Conservation (phyloP, 495 filamentous ascomycete species). For the Xylaria venustula region DNA sequence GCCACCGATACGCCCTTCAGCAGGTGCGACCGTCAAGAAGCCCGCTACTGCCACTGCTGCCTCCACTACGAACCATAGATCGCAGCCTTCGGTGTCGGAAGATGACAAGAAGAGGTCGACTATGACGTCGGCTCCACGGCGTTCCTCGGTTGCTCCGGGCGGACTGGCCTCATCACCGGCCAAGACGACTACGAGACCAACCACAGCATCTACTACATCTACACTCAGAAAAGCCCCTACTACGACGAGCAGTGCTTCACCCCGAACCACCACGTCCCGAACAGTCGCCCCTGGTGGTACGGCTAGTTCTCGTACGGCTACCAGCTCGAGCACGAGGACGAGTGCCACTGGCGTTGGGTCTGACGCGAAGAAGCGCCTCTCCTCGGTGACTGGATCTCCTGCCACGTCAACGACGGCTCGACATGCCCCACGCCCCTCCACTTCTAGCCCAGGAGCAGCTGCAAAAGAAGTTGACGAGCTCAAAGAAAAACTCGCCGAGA, state of each 20-base stretch:
- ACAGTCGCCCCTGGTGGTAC: conserved; percentile 28
- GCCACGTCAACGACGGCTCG: conserved; percentile 21
- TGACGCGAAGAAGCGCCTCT: conserved; percentile 52
- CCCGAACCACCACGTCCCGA: conserved; percentile 28
- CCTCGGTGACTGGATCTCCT: conserved; percentile 33
- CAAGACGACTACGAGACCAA: conserved; percentile 34
- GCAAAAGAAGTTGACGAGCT: conserved; percentile 52
- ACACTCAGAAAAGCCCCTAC: conserved; percentile 41
- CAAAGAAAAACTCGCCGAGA: conserved; percentile 50
- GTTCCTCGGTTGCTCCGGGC: conserved; percentile 35
- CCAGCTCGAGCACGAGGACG: conserved; percentile 31
- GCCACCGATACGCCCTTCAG: conserved; percentile 37
- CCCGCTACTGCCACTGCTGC: conserved; percentile 32
- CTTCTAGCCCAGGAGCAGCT: conserved; percentile 29
- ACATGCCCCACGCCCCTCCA: conserved; percentile 41
- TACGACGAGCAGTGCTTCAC: conserved; percentile 28
- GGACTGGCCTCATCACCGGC: conserved; percentile 37
- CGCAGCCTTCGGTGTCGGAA: conserved; percentile 45
- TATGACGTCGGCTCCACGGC: conserved; percentile 38
- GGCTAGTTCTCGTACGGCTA: conserved; percentile 22
- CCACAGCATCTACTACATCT: conserved; percentile 33
- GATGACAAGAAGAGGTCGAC: conserved; percentile 46
- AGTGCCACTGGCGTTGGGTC: conserved; percentile 32
- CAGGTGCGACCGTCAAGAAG: conserved; percentile 33
- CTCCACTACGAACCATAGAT: conserved; percentile 35